phyloP scores from a whole-genome alignment of 352 stramenopile species.

The Globisporangium iwayamae region DNA sequence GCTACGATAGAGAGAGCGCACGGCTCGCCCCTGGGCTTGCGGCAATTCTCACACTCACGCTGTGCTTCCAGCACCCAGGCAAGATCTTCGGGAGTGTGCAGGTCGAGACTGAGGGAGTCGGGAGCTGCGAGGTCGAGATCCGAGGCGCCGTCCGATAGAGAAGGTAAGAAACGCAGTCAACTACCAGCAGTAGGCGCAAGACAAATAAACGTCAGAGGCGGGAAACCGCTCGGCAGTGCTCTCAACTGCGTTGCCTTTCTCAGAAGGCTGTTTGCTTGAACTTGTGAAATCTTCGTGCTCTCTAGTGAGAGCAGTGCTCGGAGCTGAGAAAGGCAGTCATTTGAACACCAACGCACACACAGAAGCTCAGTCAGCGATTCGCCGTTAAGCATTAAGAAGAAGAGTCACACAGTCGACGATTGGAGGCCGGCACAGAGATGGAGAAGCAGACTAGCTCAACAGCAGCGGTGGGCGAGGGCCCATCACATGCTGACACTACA shows the following conservation, averaged over 20 bases:
- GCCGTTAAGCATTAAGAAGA: not conserved
- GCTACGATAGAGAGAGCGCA: conserved; percentile 55
- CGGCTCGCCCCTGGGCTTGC: conserved; percentile 54
- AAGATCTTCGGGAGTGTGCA: conserved; percentile 35
- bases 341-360: not conserved
- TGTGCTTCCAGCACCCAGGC: conserved; percentile 58
- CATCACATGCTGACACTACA: not conserved
- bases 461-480: not conserved
- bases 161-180: not conserved
- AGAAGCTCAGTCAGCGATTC: not conserved
- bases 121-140: conserved; percentile 46
- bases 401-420: not conserved
- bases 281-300: not conserved
- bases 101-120: conserved; percentile 53
- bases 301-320: not conserved
- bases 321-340: not conserved
- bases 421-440: not conserved
- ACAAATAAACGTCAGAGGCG: not conserved
- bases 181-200: not conserved
- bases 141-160: conserved; percentile 39
- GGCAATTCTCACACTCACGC: conserved; percentile 51
- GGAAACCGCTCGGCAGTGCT: not conserved
- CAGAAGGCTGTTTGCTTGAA: not conserved
- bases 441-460: not conserved
- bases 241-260: not conserved